These are phyloP conservation scores for Arthromyces matolae DNA, from an alignment of 768 basidiomycete species.

Conservation along the genomic window DNA sequence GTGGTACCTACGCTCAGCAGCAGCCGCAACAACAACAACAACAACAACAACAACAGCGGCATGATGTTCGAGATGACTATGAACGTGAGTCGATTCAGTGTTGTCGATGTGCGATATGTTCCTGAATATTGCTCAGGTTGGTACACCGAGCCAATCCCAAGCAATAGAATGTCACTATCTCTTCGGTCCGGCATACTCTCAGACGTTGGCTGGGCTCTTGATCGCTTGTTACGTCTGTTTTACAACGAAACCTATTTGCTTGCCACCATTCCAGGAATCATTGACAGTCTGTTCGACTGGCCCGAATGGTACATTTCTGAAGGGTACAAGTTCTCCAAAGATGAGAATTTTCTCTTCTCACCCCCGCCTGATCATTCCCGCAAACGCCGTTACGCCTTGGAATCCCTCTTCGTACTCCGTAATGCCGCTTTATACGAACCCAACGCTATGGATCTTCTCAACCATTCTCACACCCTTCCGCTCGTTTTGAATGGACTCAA, in stretches of 20 bases:
- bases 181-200: constrained; percentile 76
- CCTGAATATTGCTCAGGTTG: constrained; percentile 49
- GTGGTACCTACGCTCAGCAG: constrained; percentile 23
- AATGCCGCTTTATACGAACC: constrained; percentile 72
- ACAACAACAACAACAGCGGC: constrained; percentile 30
- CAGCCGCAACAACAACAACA: constrained; percentile 22
- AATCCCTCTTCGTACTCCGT: constrained; percentile 83
- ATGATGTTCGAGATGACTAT: constrained; percentile 67
- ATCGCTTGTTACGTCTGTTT: constrained; percentile 78
- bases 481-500: constrained; percentile 64
- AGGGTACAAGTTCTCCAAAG: constrained; percentile 46
- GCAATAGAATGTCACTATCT: constrained; percentile 89
- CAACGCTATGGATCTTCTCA: constrained; percentile 59
- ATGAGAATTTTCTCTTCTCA: constrained; percentile 51
- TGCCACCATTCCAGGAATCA: constrained; percentile 67
- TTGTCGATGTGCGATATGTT: constrained; percentile 5
- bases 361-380: constrained; percentile 44
- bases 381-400: constrained; percentile 73
- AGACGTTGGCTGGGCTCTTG: constrained; percentile 88
- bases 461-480: constrained; percentile 57
- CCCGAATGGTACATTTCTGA: constrained; percentile 77
- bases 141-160: constrained; percentile 77
- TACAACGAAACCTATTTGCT: constrained; percentile 77
- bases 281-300: constrained; percentile 84
- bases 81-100: constrained; percentile 49